Evolutionary conservation across 768 basidiomycete genomes (phyloP).

Genomic region (Mycena maculata): DNA sequence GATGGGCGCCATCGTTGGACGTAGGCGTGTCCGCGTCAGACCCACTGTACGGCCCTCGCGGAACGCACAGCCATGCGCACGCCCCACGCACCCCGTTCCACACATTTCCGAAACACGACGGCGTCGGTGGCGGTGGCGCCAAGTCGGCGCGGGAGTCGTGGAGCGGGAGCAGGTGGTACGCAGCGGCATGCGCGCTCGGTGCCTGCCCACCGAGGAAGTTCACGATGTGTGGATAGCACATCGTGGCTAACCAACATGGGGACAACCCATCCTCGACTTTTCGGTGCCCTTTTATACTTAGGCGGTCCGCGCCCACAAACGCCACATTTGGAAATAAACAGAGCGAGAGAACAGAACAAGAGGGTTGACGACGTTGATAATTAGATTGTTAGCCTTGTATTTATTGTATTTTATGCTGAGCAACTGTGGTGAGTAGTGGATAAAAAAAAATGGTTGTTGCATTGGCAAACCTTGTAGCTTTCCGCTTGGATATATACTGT

Average conservation of each 20-base stretch:
- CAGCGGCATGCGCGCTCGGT: not conserved
- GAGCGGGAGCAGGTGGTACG: not conserved
- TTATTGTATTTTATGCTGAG: not conserved
- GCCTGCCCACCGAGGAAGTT: conserved; percentile 11
- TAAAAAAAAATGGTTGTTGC: too few relatives aligned
- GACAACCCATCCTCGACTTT: not conserved
- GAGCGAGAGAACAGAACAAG: too few relatives aligned
- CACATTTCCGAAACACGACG: not conserved
- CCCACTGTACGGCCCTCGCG: not conserved
- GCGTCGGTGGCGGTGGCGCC: not conserved
- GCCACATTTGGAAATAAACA: conserved; percentile 4
- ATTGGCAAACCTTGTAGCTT: too few relatives aligned
- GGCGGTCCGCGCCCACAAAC: conserved; percentile 1
- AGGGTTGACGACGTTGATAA: not conserved
- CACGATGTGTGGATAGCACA: conserved; percentile 15
- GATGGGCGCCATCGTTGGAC: not conserved
- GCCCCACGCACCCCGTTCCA: not conserved
- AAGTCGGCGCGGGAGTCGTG: not conserved
- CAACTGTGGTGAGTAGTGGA: not conserved
- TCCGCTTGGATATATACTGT: too few relatives aligned
- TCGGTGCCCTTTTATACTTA: conserved; percentile 1
- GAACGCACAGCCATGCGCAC: not conserved
- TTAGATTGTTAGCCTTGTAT: not conserved
- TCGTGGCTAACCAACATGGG: conserved; percentile 16
- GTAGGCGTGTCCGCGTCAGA: not conserved